Base-by-base conservation (phyloP, 78 protist species). In the Cavenderia fasciculata region DNA sequence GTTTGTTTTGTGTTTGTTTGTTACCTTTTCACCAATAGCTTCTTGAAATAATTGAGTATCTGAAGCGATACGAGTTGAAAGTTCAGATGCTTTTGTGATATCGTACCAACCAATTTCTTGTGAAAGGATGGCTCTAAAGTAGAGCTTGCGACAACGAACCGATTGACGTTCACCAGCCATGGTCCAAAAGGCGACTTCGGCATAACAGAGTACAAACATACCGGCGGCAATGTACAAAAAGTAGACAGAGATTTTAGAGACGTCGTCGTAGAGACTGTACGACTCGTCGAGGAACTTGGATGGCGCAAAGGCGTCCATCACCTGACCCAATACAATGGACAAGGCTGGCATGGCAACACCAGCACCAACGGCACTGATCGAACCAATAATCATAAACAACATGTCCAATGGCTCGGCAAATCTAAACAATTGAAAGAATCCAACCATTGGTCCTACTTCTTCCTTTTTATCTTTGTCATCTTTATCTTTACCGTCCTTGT, bases 81-180 rank as follows among this genome's bases (percentile, higher is more conserved):
- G 47, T 29, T 65, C 62, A 14, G 72, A 51, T 19, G 93, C 44
- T 23, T 75, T 68, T 33, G 87, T 68, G 12, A 40, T 19, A 62
- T 92, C 94, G 43, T 61, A 92, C 92, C 95, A 94, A 14, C 90
- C 93, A 23, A 92, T 54, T 31, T 94, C 96, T 70, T 94, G 96
- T 33, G 74, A 29, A 2, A 94, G 63, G 18, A 92, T 70, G 12
- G 96, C 86, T 47, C 77, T 70, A 59, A 94, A 46, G 65, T 90
- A 90, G 2, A 36, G 63, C 33, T 72, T 65, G 29, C 90, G 61
- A 34, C 90, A 82, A 54, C 63, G 72, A 4, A 69, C 74, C 0
- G 90, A 40, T 44, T 82, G 90, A 68, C 90, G 90, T 19, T 82
- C 90, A 56, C 90, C 90, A 10, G 90, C 76, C 19, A 82, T 21